Percentiles rank a stretch among this genome's conserved stretches.
Evolutionary conservation across 2,329 filamentous ascomycete species (phyloP).

Genomic region (Ophiocordyceps robertsii): DNA sequence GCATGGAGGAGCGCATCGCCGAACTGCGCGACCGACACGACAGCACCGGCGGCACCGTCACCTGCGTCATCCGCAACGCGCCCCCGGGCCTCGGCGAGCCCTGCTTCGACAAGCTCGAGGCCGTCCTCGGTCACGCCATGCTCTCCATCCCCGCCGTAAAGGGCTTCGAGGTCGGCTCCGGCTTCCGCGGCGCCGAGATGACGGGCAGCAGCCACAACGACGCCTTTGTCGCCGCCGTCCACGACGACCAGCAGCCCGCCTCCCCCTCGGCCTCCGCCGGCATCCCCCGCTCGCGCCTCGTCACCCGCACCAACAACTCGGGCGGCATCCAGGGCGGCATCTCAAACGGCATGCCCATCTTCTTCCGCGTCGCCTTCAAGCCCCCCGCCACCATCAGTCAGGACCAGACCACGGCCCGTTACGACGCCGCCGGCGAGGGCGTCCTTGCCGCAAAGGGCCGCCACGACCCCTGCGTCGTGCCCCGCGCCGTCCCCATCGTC

Average conservation of each 20-base stretch:
- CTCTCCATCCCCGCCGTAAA: conserved; percentile 90
- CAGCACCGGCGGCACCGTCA: conserved; percentile 89
- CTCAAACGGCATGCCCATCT: conserved; percentile 83
- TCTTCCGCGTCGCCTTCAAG: conserved; percentile 93
- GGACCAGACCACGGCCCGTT: conserved; percentile 71
- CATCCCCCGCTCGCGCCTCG: conserved; percentile 46
- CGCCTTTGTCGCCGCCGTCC: conserved; percentile 29
- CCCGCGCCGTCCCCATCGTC: conserved; percentile 74
- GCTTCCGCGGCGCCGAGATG: conserved; percentile 76
- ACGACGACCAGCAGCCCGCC: conserved; percentile 24
- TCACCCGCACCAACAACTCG: conserved; percentile 87
- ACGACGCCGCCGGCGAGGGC: conserved; percentile 57
- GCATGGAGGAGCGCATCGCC: conserved; percentile 71
- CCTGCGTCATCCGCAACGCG: conserved; percentile 78
- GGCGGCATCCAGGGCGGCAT: conserved; percentile 94
- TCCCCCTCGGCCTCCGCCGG: conserved; percentile 29
- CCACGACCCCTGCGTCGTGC: conserved; percentile 88
- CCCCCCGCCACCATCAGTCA: conserved; percentile 86
- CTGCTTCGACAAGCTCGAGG: conserved; percentile 91
- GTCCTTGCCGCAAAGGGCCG: conserved; percentile 81
- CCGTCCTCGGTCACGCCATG: conserved; percentile 84
- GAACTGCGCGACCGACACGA: conserved; percentile 67
- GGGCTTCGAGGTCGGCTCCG: conserved; percentile 89
- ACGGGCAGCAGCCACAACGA: conserved; percentile 90
- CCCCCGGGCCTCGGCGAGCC: conserved; percentile 85